Evolutionary conservation across 2,329 filamentous ascomycete species (phyloP).

Genomic region (Metarhizium sp.): DNA sequence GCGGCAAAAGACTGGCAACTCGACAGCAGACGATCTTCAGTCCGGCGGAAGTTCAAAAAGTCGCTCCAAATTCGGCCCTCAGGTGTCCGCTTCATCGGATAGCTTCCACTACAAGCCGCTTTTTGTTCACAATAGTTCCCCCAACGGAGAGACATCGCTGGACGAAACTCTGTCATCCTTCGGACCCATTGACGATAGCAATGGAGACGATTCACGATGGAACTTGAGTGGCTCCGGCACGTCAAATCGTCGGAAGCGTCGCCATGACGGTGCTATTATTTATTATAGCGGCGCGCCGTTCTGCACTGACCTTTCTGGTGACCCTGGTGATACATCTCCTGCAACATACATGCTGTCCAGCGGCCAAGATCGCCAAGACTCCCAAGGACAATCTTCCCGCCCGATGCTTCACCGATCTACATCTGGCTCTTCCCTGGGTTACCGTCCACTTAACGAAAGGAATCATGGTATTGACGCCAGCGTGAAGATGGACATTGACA

Average conservation of each 20-base stretch:
- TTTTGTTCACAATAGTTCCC: conserved; percentile 42
- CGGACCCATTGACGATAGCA: conserved; percentile 37
- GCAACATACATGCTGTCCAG: conserved; percentile 40
- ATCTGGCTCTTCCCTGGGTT: conserved; percentile 42
- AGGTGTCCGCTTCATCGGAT: conserved; percentile 29
- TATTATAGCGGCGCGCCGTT: conserved; percentile 76
- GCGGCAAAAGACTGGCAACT: conserved; percentile 31
- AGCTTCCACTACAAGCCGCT: conserved; percentile 57
- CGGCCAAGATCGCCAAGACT: conserved; percentile 23
- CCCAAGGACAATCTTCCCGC: conserved; percentile 11
- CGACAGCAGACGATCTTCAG: conserved; percentile 22
- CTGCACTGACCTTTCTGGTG: conserved; percentile 69
- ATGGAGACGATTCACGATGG: conserved; percentile 36
- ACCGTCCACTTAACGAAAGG: conserved; percentile 39
- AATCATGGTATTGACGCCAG: conserved; percentile 8
- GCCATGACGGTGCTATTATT: conserved; percentile 65
- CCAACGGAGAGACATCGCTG: conserved; percentile 35
- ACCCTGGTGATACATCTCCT: conserved; percentile 41
- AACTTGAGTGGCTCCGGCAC: conserved; percentile 37
- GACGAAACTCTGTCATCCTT: conserved; percentile 42
- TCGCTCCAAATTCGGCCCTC: conserved; percentile 29
- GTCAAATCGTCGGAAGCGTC: conserved; percentile 41
- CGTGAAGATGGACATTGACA: conserved; percentile 20
- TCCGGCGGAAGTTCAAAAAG: conserved; percentile 27
- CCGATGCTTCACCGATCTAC: conserved; percentile 27